Evolutionary conservation across 768 basidiomycete species (phyloP).

Genomic region (Russula sp.): DNA sequence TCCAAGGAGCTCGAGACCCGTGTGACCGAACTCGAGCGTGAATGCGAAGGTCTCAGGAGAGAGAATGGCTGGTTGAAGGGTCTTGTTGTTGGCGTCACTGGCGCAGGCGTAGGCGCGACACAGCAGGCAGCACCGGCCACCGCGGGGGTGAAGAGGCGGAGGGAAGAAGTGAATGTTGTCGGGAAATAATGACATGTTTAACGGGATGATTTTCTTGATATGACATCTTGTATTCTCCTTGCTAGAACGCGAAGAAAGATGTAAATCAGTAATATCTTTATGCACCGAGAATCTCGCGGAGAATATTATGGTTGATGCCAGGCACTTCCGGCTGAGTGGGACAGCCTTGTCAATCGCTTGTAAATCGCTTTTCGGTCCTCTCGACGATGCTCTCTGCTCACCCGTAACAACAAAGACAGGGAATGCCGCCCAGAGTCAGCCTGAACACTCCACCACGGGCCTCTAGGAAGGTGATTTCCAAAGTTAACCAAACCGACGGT

Average conservation of each 20-base stretch:
- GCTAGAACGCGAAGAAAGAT: background rate
- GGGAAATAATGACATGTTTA: slow-evolving; percentile 5
- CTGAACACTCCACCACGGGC: slow-evolving; percentile 1
- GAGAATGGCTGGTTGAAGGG: slow-evolving; percentile 95
- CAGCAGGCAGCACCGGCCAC: slow-evolving; percentile 20
- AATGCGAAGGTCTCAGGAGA: slow-evolving; percentile 81
- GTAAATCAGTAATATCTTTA: slow-evolving; percentile 7
- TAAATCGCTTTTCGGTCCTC: background rate
- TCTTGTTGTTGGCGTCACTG: slow-evolving; percentile 83
- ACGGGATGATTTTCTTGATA: background rate
- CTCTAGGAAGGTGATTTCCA: slow-evolving; percentile 4
- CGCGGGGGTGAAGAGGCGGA: slow-evolving; percentile 30
- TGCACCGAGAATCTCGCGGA: too few relatives aligned
- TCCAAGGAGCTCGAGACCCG: slow-evolving; percentile 81
- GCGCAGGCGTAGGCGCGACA: slow-evolving; percentile 61
- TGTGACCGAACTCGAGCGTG: slow-evolving; percentile 81
- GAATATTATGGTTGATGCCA: background rate
- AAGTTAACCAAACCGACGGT: background rate
- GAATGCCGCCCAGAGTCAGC: slow-evolving; percentile 27
- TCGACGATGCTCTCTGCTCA: slow-evolving; percentile 19
- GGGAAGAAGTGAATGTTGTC: slow-evolving; percentile 26
- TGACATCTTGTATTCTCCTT: background rate
- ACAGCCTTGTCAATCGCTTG: background rate
- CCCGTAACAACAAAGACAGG: slow-evolving; percentile 4
- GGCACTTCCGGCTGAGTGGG: background rate